A percentile compares a stretch with the other conserved stretches of the same genome.
These are phyloP conservation scores for Colletotrichum lupini DNA, from an alignment of 2,329 filamentous ascomycete species.

Conservation along the genomic window DNA sequence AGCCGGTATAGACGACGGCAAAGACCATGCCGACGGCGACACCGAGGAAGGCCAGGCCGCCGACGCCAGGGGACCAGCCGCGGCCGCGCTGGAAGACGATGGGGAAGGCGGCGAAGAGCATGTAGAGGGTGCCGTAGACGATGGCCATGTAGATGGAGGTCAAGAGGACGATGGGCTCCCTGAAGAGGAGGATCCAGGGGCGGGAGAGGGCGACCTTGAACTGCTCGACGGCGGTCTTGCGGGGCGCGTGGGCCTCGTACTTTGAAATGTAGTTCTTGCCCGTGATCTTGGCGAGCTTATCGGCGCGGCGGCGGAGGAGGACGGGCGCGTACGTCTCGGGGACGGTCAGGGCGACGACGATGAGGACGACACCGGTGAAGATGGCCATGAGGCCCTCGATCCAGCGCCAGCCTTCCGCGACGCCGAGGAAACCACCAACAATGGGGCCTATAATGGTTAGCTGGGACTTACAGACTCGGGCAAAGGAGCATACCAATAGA, in stretches of 20 bases:
- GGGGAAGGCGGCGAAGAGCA: slow-evolving; percentile 70
- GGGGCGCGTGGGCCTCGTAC: slow-evolving; percentile 61
- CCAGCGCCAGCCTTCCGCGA: slow-evolving; percentile 76
- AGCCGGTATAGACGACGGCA: slow-evolving; percentile 61
- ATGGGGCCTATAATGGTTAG: slow-evolving; percentile 76
- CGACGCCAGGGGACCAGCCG: slow-evolving; percentile 68
- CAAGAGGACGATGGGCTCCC: slow-evolving; percentile 76
- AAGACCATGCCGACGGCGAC: slow-evolving; percentile 74
- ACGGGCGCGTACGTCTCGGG: slow-evolving; percentile 45
- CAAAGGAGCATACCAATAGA: slow-evolving; percentile 61
- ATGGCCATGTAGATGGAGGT: slow-evolving; percentile 75
- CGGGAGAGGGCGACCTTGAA: slow-evolving; percentile 54
- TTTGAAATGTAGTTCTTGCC: slow-evolving; percentile 40
- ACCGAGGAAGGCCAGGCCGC: slow-evolving; percentile 75
- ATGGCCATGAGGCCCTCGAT: slow-evolving; percentile 73
- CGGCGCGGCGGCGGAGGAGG: slow-evolving; percentile 41
- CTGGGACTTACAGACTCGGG: slow-evolving; percentile 66
- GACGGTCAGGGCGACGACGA: slow-evolving; percentile 59
- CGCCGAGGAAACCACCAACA: slow-evolving; percentile 73
- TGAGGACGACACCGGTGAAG: slow-evolving; percentile 54
- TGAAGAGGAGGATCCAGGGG: slow-evolving; percentile 76
- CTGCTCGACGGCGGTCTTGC: slow-evolving; percentile 54
- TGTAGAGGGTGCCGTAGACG: slow-evolving; percentile 67
- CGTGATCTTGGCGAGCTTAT: slow-evolving; percentile 35
- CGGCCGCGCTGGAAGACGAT: slow-evolving; percentile 73